phyloP scores from a whole-genome alignment of 345 rosid genomes.

The Gossypium longicalyx region DNA sequence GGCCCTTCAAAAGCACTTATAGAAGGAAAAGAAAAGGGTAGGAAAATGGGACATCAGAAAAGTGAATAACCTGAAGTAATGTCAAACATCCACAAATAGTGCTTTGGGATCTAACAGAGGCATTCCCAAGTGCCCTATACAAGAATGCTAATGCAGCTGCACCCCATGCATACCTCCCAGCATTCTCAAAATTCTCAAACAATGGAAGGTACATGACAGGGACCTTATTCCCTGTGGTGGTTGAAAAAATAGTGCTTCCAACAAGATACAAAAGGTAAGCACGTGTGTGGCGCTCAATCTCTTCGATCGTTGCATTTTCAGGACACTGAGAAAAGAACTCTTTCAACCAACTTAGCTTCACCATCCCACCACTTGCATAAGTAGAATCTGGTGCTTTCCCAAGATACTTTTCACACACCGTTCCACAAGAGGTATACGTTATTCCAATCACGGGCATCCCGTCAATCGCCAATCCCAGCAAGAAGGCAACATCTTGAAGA shows the following conservation, averaged over 20 bases:
- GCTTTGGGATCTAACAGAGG: slow-evolving; percentile 92
- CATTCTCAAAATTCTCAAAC: slow-evolving; percentile 72
- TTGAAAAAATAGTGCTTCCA: slow-evolving; percentile 91
- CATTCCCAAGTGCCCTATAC: slow-evolving; percentile 96
- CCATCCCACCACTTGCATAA: slow-evolving; percentile 98
- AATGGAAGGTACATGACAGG: slow-evolving; percentile 97
- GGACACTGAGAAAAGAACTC: slow-evolving; percentile 75
- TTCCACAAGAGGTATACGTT: slow-evolving; percentile 71
- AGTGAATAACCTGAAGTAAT: slow-evolving; percentile 61
- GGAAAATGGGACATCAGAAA: background rate
- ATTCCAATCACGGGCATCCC: slow-evolving; percentile 90
- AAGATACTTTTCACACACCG: slow-evolving; percentile 61
- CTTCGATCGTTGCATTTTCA: slow-evolving; percentile 52
- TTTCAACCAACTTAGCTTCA: slow-evolving; percentile 94
- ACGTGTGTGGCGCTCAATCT: slow-evolving; percentile 63
- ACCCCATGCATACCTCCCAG: slow-evolving; percentile 90
- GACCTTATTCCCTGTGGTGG: slow-evolving; percentile 94
- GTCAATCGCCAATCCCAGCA: slow-evolving; percentile 81
- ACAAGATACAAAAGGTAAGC: slow-evolving; percentile 89
- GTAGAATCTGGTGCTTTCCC: slow-evolving; percentile 66
- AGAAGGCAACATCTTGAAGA: slow-evolving; percentile 68
- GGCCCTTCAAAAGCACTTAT: slow-evolving; percentile 3
- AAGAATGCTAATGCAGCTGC: slow-evolving; percentile 91
- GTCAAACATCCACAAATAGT: slow-evolving; percentile 97
- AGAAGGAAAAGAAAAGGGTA: background rate